Percentiles rank a stretch among this genome's conserved stretches.
These are phyloP conservation scores for Hyaloscypha finlandica DNA, from an alignment of 495 filamentous ascomycete genomes.

Conservation along the genomic window DNA sequence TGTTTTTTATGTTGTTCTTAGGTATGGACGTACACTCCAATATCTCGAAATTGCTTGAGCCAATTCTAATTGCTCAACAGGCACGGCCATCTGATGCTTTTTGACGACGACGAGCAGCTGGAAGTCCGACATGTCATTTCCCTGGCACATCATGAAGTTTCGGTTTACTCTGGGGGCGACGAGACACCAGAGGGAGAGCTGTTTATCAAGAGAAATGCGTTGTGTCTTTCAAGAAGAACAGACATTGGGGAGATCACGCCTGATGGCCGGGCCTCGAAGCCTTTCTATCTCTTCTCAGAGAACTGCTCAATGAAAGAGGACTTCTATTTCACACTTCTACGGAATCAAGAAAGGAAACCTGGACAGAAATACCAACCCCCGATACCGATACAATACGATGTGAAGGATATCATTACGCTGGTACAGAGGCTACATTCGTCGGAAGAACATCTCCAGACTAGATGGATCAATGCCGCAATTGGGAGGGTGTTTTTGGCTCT, in stretches of 20 bases:
- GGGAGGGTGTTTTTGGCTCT: slow-evolving; percentile 85
- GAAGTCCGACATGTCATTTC: slow-evolving; percentile 96
- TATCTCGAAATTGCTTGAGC: background rate
- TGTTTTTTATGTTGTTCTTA: slow-evolving; percentile 90
- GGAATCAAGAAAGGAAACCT: slow-evolving; percentile 73
- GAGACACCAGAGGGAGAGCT: slow-evolving; percentile 88
- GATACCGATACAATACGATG: slow-evolving; percentile 73
- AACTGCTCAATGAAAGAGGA: slow-evolving; percentile 96
- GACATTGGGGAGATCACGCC: slow-evolving; percentile 55
- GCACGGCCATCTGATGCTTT: slow-evolving; percentile 96
- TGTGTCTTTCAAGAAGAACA: slow-evolving; percentile 75
- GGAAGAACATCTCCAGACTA: slow-evolving; percentile 86
- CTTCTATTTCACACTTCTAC: slow-evolving; percentile 91
- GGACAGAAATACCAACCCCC: slow-evolving; percentile 61
- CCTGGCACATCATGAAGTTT: slow-evolving; percentile 81
- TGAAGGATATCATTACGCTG: slow-evolving; percentile 80
- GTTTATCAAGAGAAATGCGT: slow-evolving; percentile 93
- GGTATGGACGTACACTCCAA: slow-evolving; percentile 48
- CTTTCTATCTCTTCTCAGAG: slow-evolving; percentile 92
- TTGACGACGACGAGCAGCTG: slow-evolving; percentile 84
- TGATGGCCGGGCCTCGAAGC: slow-evolving; percentile 61
- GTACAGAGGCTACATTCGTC: slow-evolving; percentile 89
- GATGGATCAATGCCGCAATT: slow-evolving; percentile 92
- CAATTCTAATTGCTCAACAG: slow-evolving; percentile 44
- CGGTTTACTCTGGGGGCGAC: slow-evolving; percentile 80